Conservation (phyloP, 2,329 filamentous ascomycete genomes). For the Beauveria sp. region DNA sequence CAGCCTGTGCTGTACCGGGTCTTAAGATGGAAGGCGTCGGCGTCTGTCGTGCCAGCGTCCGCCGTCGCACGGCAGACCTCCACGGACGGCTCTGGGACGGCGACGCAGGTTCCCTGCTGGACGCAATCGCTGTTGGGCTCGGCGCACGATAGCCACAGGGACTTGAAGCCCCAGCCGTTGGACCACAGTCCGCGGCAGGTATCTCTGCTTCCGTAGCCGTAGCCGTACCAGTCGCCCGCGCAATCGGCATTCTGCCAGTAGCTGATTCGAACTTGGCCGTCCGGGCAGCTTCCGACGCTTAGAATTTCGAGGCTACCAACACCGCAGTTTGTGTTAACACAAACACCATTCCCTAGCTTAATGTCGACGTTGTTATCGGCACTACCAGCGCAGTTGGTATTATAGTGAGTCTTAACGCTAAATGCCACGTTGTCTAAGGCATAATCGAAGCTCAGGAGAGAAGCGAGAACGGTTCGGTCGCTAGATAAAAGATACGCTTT, state of each 20-base stretch:
- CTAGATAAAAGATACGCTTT: background rate
- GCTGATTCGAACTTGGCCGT: slow-evolving; percentile 4
- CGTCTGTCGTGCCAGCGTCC: no score
- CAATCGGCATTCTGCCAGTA: slow-evolving; percentile 7
- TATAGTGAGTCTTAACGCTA: background rate
- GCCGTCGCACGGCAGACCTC: no score
- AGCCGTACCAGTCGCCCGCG: slow-evolving; percentile 5
- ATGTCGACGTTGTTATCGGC: background rate
- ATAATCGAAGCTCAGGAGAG: background rate
- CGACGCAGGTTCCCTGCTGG: no score
- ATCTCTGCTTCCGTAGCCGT: slow-evolving; percentile 5
- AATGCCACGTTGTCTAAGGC: background rate
- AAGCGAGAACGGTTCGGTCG: background rate
- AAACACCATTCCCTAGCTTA: background rate
- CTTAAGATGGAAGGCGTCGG: no score
- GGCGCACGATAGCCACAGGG: background rate
- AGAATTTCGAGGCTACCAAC: slow-evolving; percentile 4
- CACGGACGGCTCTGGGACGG: no score
- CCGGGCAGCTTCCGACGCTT: background rate
- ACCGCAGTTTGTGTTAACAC: slow-evolving; percentile 1
- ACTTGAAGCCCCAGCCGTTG: slow-evolving; percentile 1
- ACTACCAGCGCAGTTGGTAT: background rate
- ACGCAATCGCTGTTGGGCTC: no score
- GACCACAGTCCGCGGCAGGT: slow-evolving; percentile 5
- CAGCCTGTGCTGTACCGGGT: no score